Base-by-base conservation (phyloP, 495 filamentous ascomycete genomes). In the Diplogelasinospora grovesii region DNA sequence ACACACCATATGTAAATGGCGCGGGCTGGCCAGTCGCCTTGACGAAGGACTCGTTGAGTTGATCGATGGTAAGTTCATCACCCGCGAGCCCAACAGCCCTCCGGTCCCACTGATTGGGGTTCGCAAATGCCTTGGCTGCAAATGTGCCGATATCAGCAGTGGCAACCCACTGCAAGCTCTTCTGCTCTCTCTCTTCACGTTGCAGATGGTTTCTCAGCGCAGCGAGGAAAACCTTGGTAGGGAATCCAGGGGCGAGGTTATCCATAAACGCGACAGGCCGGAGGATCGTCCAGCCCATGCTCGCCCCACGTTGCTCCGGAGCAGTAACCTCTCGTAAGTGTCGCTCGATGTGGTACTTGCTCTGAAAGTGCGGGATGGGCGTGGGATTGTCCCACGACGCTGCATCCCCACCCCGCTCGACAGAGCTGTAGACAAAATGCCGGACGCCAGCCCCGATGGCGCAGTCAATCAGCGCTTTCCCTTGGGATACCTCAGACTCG, bases 221-320 rank as follows among this genome's bases (percentile, higher is more conserved):
- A 0, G 79, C 71, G 51, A 63, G 23, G 53, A 86, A 83, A 0
- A 79, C 64, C 43, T 77, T 80, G 25, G 75, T 78, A 9, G 63
- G 44, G 48, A 83, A 76, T 20, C 70, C 73, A 0, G 75, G 73
- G 0, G 59, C 65, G 13, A 83, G 53, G 49, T 81, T 83, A 6
- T 86, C 83, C 61, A 83, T 75, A 60, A 86, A 88, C 0, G 75
- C 74, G 0, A 71, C 70, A 0, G 82, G 79, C n/a, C 79, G 70
- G 3, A 83, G 56, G 18, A 83, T 75, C 0, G 72, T 75, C 72
- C 75, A 83, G 3, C 51, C 44, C 76, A 85, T 82, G 7, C 30
- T 36, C 5, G 43, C 50, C 0, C 58, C 60, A 8, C 47, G 23
- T n/a, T 50, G 36, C 15, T 58, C 56, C 11, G 35, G 36, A 11